Percentiles rank a stretch among this genome's conserved stretches.
phyloP scores from a whole-genome alignment of 1,284 basidiomycete genomes.

The Melampsora americana region DNA sequence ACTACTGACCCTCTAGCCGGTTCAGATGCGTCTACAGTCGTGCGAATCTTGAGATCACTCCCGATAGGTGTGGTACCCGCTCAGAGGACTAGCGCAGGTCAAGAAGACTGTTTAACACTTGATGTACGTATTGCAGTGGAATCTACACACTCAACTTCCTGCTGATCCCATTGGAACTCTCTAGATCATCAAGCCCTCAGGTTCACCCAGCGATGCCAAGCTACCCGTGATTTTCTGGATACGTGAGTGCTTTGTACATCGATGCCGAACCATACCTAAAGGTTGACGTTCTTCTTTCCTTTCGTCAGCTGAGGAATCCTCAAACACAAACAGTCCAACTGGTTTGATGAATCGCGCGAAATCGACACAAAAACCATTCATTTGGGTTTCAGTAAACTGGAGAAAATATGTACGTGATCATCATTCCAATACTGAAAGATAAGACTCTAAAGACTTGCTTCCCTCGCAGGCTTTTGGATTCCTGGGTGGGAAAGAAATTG shows the following conservation, averaged over 20 bases:
- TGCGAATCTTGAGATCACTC: too few relatives aligned
- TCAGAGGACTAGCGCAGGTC: background rate
- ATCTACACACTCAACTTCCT: background rate
- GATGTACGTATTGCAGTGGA: background rate
- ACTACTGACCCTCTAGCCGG: too few relatives aligned
- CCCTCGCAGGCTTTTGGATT: slow-evolving; percentile 19
- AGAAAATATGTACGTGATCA: background rate
- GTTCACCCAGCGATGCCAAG: background rate
- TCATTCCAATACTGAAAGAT: background rate
- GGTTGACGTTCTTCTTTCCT: too few relatives aligned
- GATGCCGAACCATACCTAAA: too few relatives aligned
- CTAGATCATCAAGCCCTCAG: background rate
- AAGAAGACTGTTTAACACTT: slow-evolving; percentile 4
- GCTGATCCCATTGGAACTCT: background rate
- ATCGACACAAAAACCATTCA: background rate
- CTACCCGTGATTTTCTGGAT: background rate
- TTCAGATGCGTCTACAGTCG: background rate
- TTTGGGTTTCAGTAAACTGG: slow-evolving; percentile 4
- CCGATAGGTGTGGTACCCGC: too few relatives aligned
- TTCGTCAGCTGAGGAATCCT: background rate
- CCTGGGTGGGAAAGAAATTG: slow-evolving; percentile 24
- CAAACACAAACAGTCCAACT: background rate
- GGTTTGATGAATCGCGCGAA: background rate
- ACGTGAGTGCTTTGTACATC: background rate
- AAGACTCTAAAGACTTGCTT: too few relatives aligned